Conservation (phyloP, 371 early-diverging fungal species). For the Apophysomyces variabilis region DNA sequence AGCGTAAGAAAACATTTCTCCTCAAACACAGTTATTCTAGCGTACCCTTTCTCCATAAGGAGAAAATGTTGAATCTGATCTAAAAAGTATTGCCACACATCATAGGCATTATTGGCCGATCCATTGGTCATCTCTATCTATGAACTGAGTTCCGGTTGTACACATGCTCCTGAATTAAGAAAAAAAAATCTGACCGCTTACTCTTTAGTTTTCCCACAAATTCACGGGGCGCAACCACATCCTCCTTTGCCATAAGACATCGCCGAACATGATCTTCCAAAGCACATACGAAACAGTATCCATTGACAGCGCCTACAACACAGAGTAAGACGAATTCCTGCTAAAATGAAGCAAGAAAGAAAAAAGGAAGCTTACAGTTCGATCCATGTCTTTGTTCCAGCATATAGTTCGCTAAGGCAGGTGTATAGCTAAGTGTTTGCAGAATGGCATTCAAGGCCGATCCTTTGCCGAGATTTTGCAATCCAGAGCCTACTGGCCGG, state of each 20-base stretch:
- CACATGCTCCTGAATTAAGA: not conserved
- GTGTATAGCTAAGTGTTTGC: slow-evolving; percentile 89
- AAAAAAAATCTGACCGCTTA: slow-evolving; percentile 28
- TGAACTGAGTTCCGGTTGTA: slow-evolving; percentile 17
- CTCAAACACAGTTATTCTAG: not conserved
- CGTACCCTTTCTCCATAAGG: slow-evolving; percentile 39
- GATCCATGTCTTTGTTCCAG: slow-evolving; percentile 63
- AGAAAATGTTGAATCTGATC: slow-evolving; percentile 54
- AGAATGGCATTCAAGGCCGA: slow-evolving; percentile 93
- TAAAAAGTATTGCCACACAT: slow-evolving; percentile 77
- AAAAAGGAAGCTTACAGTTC: slow-evolving; percentile 48
- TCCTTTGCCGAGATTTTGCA: slow-evolving; percentile 90
- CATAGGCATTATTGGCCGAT: slow-evolving; percentile 84
- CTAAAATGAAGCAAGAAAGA: too few species aligned
- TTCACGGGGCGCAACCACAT: slow-evolving; percentile 61
- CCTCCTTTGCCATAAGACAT: slow-evolving; percentile 42
- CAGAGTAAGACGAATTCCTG: not conserved
- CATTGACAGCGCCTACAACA: slow-evolving; percentile 57
- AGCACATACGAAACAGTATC: slow-evolving; percentile 71
- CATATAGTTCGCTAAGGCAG: slow-evolving; percentile 79
- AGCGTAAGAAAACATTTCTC: not conserved
- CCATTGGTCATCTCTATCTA: slow-evolving; percentile 79
- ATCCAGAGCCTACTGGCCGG: slow-evolving; percentile 76
- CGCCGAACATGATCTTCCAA: slow-evolving; percentile 63
- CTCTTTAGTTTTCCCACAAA: slow-evolving; percentile 76